A percentile compares a stretch with the other conserved stretches of the same genome.
phyloP scores from a whole-genome alignment of 768 basidiomycete species.

The Amanita molliuscula region DNA sequence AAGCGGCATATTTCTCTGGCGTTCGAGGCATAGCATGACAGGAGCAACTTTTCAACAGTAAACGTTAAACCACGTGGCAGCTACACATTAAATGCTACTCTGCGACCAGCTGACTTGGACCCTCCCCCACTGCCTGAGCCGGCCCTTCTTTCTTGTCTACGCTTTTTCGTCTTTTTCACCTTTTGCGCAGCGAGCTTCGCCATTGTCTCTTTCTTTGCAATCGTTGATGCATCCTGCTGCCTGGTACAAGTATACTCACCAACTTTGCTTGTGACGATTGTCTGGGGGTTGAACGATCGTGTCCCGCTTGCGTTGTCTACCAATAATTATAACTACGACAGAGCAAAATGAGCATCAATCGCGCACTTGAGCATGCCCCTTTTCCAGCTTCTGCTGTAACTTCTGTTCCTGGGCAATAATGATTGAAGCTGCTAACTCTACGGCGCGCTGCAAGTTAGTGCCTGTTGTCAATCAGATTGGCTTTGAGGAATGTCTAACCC shows the following conservation, averaged over 20 bases:
- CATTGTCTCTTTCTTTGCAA: constrained; percentile 30
- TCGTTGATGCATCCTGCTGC: background rate
- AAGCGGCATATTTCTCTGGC: background rate
- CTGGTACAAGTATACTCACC: background rate
- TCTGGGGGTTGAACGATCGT: background rate
- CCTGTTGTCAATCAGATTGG: constrained; percentile 6
- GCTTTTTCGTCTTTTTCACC: constrained; percentile 29
- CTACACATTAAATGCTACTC: background rate
- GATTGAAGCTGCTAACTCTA: constrained; percentile 37
- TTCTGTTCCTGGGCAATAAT: constrained; percentile 36
- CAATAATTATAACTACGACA: background rate
- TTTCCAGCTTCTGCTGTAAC: constrained; percentile 25
- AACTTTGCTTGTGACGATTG: constrained; percentile 1
- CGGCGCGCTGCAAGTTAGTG: constrained; percentile 27
- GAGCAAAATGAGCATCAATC: background rate
- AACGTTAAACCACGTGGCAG: background rate
- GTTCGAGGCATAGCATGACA: background rate
- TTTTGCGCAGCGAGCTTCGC: constrained; percentile 24
- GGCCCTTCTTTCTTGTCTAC: constrained; percentile 17
- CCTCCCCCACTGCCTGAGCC: background rate
- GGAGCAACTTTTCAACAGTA: background rate
- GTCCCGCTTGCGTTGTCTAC: background rate
- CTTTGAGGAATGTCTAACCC: constrained; percentile 2
- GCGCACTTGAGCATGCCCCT: constrained; percentile 28
- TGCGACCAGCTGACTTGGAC: background rate